A percentile compares a stretch with the other conserved stretches of the same genome.
Conservation (phyloP, 2,329 filamentous ascomycete species). For the Ceratocystis harringtonii region DNA sequence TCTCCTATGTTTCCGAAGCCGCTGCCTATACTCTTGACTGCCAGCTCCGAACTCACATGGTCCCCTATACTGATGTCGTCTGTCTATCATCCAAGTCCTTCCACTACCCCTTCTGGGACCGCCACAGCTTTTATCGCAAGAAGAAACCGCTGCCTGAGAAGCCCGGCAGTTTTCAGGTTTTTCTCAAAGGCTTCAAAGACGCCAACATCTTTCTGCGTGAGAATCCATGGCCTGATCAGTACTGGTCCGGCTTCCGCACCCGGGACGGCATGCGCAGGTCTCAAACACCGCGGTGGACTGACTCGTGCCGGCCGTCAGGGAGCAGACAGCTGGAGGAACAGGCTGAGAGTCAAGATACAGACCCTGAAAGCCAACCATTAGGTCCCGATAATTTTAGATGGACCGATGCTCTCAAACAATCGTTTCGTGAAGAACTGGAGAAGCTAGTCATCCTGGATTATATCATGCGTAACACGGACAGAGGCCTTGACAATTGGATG, state of each 20-base stretch:
- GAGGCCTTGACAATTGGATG: constrained; percentile 98
- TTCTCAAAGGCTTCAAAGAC: constrained; percentile 92
- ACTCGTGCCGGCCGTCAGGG: constrained; percentile 57
- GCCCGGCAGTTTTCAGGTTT: constrained; percentile 91
- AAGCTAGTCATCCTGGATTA: constrained; percentile 96
- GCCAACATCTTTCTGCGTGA: constrained; percentile 90
- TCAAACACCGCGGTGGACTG: constrained; percentile 56
- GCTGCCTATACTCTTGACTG: constrained; percentile 90
- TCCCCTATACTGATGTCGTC: constrained; percentile 93
- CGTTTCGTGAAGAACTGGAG: constrained; percentile 87
- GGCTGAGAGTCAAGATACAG: constrained; percentile 31
- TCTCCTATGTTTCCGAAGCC: constrained; percentile 95
- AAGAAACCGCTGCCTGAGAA: constrained; percentile 79
- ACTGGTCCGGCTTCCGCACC: constrained; percentile 53
- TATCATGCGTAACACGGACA: constrained; percentile 96
- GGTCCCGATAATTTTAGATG: constrained; percentile 54
- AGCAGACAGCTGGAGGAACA: constrained; percentile 28
- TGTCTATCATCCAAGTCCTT: constrained; percentile 92
- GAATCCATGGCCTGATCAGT: constrained; percentile 92
- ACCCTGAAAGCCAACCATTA: constrained; percentile 29
- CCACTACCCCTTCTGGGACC: constrained; percentile 95
- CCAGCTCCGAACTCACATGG: constrained; percentile 77
- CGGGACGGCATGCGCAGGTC: constrained; percentile 47
- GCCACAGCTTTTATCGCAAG: constrained; percentile 73
- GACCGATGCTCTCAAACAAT: constrained; percentile 78